Evolutionary conservation across 2,329 filamentous ascomycete species (phyloP).

Genomic region (Aspergillus transmontanensis): DNA sequence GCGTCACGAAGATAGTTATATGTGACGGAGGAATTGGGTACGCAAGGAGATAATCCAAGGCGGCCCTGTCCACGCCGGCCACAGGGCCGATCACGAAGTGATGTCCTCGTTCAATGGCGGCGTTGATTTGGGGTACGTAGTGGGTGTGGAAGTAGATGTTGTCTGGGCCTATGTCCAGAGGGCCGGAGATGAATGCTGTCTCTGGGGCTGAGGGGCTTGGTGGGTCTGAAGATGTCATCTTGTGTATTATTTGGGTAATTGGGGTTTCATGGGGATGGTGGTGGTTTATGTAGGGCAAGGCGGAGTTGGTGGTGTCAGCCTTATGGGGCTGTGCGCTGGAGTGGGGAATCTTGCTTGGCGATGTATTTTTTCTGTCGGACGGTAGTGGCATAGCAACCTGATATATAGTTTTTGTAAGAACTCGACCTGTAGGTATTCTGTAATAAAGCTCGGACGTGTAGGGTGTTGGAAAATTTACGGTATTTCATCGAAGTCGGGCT

Average conservation of each 20-base stretch:
- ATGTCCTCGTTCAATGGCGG: conserved; percentile 22
- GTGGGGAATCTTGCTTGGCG: not conserved
- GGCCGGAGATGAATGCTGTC: conserved; percentile 36
- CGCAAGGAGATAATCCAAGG: conserved; percentile 30
- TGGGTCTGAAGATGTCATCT: not conserved
- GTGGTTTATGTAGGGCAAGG: not conserved
- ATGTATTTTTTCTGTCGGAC: not conserved
- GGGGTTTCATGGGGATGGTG: not conserved
- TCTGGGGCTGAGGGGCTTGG: not conserved
- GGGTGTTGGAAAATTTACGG: no score
- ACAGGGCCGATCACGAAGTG: conserved; percentile 29
- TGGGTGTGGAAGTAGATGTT: conserved; percentile 32
- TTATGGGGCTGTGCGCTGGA: not conserved
- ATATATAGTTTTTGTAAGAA: accelerated
- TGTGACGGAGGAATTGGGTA: conserved; percentile 20
- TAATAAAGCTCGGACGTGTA: no score
- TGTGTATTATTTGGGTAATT: not conserved
- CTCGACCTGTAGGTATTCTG: accelerated
- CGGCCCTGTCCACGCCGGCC: conserved; percentile 29
- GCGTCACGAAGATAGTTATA: conserved; percentile 29
- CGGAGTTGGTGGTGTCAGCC: not conserved
- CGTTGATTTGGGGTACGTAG: conserved; percentile 28
- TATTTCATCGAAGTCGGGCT: not conserved
- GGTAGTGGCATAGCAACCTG: not conserved
- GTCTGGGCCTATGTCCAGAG: conserved; percentile 28